Conservation (phyloP, 345 rosid species). For the Gossypium raimondii region DNA sequence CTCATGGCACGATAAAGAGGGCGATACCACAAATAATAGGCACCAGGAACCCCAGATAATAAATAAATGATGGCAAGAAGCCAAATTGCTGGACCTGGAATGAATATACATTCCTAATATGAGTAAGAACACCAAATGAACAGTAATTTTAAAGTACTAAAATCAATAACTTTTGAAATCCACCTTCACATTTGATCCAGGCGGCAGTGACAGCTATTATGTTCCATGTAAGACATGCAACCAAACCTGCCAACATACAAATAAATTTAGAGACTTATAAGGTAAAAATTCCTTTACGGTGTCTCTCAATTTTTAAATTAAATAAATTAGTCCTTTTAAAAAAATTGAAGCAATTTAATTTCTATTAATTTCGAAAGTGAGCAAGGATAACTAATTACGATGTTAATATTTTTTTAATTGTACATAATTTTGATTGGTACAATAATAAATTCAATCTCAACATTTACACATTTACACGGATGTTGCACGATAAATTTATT, state of each 20-base stretch:
- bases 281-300: background rate
- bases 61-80: conserved; percentile 88
- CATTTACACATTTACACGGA: too few relatives aligned
- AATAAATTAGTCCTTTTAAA: too few relatives aligned
- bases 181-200: conserved; percentile 95
- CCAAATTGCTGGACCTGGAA: conserved; percentile 85
- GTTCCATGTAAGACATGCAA: conserved; percentile 82
- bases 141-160: background rate
- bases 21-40: conserved; percentile 84
- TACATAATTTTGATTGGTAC: too few relatives aligned
- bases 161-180: conserved; percentile 1
- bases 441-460: too few relatives aligned
- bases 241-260: conserved; percentile 51
- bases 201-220: conserved; percentile 77
- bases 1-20: conserved; percentile 98
- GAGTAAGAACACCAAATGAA: conserved; percentile 1
- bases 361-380: too few relatives aligned
- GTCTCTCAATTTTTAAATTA: too few relatives aligned
- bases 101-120: conserved; percentile 6
- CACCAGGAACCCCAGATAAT: conserved; percentile 88
- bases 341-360: too few relatives aligned
- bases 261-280: background rate
- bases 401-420: too few relatives aligned
- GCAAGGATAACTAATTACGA: too few relatives aligned
- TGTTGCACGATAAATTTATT: too few relatives aligned